These are phyloP conservation scores for Mucuna pruriens DNA, from an alignment of 306 rosid species.

Conservation along the genomic window DNA sequence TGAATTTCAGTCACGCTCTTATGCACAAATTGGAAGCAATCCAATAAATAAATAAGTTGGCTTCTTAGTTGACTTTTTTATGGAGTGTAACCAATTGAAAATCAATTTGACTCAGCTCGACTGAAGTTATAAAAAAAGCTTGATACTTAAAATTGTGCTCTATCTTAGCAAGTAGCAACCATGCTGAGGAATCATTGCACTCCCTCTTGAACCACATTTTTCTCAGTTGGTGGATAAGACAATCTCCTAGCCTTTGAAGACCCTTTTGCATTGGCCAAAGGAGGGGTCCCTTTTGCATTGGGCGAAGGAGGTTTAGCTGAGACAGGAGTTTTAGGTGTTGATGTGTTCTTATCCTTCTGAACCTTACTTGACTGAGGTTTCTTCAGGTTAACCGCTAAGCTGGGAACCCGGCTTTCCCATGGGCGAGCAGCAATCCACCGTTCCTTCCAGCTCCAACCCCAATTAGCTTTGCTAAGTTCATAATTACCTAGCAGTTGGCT, in stretches of 20 bases:
- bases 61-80: constrained; percentile 39
- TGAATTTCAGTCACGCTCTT: constrained; percentile 29
- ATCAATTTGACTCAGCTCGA: constrained; percentile 38
- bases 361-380: constrained; percentile 62
- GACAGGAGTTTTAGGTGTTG: constrained; percentile 55
- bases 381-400: constrained; percentile 51
- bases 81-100: constrained; percentile 42
- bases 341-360: constrained; percentile 53
- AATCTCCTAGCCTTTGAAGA: constrained; percentile 65
- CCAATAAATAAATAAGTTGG: constrained; percentile 39
- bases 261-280: constrained; percentile 58
- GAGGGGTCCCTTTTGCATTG: constrained; percentile 51
- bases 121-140: constrained; percentile 33
- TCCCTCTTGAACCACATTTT: constrained; percentile 44
- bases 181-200: constrained; percentile 44
- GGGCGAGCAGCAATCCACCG: constrained; percentile 99
- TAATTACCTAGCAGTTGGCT: constrained; percentile 72
- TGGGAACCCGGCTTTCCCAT: constrained; percentile 86
- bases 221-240: constrained; percentile 67
- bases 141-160: constrained; percentile 39
- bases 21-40: constrained; percentile 38
- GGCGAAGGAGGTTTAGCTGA: constrained; percentile 48
- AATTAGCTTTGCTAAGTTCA: constrained; percentile 77
- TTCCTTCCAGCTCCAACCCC: constrained; percentile 99
- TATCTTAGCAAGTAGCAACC: constrained; percentile 48